A percentile compares a stretch with the other conserved stretches of the same genome.
Evolutionary conservation across 1,284 basidiomycete species (phyloP).

Genomic region (Taiwanofungus camphoratus): DNA sequence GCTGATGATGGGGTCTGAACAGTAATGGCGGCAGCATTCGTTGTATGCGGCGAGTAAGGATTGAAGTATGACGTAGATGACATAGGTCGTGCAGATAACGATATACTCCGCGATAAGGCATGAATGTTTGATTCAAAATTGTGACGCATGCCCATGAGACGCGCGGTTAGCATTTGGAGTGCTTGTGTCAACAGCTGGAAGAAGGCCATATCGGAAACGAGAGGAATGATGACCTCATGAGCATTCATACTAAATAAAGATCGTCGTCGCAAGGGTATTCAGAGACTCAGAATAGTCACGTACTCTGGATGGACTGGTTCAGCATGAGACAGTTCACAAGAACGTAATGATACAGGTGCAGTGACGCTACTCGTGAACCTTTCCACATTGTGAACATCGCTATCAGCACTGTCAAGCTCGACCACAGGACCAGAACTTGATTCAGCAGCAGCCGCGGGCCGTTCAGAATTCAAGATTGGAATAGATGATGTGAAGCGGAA

Average conservation of each 20-base stretch:
- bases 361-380: too few relatives aligned
- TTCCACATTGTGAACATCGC: too few relatives aligned
- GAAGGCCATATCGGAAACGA: slow-evolving; percentile 79
- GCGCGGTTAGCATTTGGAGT: slow-evolving; percentile 61
- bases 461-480: too few relatives aligned
- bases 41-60: slow-evolving; percentile 38
- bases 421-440: too few relatives aligned
- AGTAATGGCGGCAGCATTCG: slow-evolving; percentile 33
- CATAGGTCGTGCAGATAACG: slow-evolving; percentile 53
- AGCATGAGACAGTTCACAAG: too few relatives aligned
- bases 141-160: slow-evolving; percentile 57
- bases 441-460: too few relatives aligned
- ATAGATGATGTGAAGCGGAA: not conserved
- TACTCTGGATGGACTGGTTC: too few relatives aligned
- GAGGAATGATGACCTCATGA: slow-evolving; percentile 73
- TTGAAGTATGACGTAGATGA: slow-evolving; percentile 42
- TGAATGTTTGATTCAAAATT: slow-evolving; percentile 62
- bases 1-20: slow-evolving; percentile 13
- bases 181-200: slow-evolving; percentile 74
- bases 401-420: too few relatives aligned
- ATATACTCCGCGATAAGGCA: slow-evolving; percentile 56
- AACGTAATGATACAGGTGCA: too few relatives aligned
- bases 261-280: not conserved
- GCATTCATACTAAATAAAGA: slow-evolving; percentile 1
- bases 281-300: too few relatives aligned